Conservation (phyloP, 306 rosid species). For the Geum urbanum region DNA sequence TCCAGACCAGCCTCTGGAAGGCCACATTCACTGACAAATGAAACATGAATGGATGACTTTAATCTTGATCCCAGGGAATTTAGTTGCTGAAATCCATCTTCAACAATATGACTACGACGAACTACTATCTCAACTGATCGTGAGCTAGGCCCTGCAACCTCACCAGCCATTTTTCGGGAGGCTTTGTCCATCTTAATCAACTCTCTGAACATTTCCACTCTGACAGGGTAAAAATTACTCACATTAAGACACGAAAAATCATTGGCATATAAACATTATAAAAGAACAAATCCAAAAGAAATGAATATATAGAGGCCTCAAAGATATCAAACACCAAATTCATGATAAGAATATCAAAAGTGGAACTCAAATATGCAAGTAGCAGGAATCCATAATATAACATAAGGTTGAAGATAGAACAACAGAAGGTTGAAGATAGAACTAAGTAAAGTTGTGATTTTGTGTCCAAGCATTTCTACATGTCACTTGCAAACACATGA, state of each 20-base stretch:
- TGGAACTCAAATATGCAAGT: not conserved
- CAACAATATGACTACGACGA: conserved; percentile 85
- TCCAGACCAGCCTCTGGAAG: conserved; percentile 98
- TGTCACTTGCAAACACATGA: conserved; percentile 4
- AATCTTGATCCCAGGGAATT: conserved; percentile 80
- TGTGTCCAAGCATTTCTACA: not conserved
- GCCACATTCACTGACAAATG: conserved; percentile 97
- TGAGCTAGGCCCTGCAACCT: conserved; percentile 75
- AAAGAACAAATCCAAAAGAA: not conserved
- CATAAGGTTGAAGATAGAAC: not conserved
- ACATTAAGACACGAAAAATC: conserved; percentile 21
- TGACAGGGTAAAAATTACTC: conserved; percentile 27
- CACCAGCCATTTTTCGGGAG: conserved; percentile 94
- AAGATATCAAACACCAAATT: not conserved
- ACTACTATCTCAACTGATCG: conserved; percentile 73
- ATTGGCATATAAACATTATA: not conserved
- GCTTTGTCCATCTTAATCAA: conserved; percentile 91
- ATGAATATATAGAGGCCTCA: conserved; percentile 7
- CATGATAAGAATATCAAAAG: not conserved
- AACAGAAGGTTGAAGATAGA: too few relatives aligned
- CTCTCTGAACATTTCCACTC: conserved; percentile 97
- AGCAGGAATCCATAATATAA: not conserved
- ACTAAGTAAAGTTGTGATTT: not conserved
- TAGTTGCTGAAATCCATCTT: conserved; percentile 90
- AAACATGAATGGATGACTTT: conserved; percentile 88